Base-by-base conservation (phyloP, 768 basidiomycete genomes). In the Podaxis pistillaris region DNA sequence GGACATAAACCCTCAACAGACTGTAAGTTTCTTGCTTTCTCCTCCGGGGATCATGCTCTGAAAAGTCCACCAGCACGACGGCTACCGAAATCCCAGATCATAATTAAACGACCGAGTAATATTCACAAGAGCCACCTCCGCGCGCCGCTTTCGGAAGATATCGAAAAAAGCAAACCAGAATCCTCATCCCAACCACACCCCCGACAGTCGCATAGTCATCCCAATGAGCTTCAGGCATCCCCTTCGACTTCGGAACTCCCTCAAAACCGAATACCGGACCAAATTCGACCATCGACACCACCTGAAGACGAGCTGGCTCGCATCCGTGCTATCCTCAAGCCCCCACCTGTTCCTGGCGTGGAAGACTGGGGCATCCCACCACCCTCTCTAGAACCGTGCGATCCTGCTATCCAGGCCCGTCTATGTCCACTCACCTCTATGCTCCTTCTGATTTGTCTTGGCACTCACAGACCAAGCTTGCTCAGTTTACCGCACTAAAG, bases 361-460 rank as follows among this genome's bases (percentile, higher is more conserved):
- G 77, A 76, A 0, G 85, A 93, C 68, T 94, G 91, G 87, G 93
- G 91, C 4, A 91, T 95, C 63, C 89, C 91, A 0, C 78, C 85
- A 0, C 78, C 80, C 53, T 76, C 86, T 0, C 73, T 75, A 0
- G 79, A 78, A 53, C 77, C 83, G 1, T 87, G 85, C 62, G 86
- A 92, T 67, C 82, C 88, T 6, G 80, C 78, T 3, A 79, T 92
- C 53, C 79, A 86, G 68, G 92, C 90, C 65, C 11, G 79, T 69
- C 30, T 2, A 12, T 22, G 13, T 49, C 49, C n/a, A 8, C 44
- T 51, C 15, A 12, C 28, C 44, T 17, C 37, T 36, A 28, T 26
- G 15, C 5, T 40, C n/a, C 15, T 50, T 30, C 60, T 53, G 12
- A 56, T 46, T 24, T 57, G 44, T n/a, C 19, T 19, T 15, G 4